phyloP scores from a whole-genome alignment of 306 rosid species.

The Lathyrus sativus region DNA sequence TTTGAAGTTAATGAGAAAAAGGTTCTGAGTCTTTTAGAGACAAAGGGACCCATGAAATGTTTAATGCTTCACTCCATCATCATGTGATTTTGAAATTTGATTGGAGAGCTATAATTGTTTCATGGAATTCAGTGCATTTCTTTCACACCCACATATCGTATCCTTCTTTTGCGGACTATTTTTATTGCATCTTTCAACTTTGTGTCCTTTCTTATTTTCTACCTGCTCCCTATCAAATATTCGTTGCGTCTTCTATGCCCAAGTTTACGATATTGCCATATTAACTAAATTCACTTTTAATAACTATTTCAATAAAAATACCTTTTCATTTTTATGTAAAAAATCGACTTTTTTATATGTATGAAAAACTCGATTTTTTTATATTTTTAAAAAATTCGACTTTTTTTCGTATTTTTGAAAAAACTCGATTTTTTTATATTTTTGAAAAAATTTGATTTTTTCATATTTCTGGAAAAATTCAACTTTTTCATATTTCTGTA shows the following conservation, averaged over 20 bases:
- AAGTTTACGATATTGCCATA: not conserved
- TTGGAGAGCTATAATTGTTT: conserved; percentile 63
- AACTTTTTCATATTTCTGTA: too few species aligned
- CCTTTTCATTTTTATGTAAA: too few species aligned
- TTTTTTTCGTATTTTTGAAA: too few species aligned
- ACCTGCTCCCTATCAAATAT: not conserved
- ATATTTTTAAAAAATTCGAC: too few species aligned
- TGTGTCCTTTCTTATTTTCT: conserved; percentile 22
- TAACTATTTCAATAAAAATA: too few species aligned
- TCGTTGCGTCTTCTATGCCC: not conserved
- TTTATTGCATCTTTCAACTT: conserved; percentile 51
- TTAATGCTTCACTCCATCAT: conserved; percentile 67
- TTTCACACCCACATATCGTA: conserved; percentile 39
- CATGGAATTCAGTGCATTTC: conserved; percentile 73
- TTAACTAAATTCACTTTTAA: too few species aligned
- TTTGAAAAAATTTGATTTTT: too few species aligned
- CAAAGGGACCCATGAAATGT: conserved; percentile 66
- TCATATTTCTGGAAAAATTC: too few species aligned
- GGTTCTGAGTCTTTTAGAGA: conserved; percentile 35
- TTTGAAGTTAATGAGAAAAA: not conserved
- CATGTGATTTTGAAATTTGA: conserved; percentile 66
- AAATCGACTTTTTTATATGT: too few species aligned
- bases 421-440: too few species aligned
- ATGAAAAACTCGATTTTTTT: too few species aligned
- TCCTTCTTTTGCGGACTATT: conserved; percentile 39